Percentiles rank a stretch among this genome's conserved stretches.
Evolutionary conservation across 208 protist species (phyloP).

Genomic region (Leishmania martiniquensis): DNA sequence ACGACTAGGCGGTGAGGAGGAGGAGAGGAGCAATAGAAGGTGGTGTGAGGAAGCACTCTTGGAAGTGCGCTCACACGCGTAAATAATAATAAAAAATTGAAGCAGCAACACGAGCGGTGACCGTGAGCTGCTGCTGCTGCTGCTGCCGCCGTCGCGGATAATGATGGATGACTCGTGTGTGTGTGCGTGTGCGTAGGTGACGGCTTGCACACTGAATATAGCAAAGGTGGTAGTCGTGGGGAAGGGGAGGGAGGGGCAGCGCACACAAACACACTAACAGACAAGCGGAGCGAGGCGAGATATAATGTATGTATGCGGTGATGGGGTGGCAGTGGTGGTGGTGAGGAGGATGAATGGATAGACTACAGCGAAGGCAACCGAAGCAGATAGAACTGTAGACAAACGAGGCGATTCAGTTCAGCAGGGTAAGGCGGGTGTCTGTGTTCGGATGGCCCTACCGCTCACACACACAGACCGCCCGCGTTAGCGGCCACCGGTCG

Average conservation of each 20-base stretch:
- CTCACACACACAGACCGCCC: background rate
- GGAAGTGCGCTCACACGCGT: background rate
- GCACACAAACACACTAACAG: no score
- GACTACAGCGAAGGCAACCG: background rate
- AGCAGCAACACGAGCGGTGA: background rate
- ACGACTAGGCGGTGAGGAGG: no score
- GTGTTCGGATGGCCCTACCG: no score
- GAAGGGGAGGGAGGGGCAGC: background rate
- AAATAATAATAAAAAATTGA: background rate
- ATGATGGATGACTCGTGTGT: no score
- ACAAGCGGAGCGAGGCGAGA: background rate
- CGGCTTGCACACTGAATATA: background rate
- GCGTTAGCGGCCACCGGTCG: background rate
- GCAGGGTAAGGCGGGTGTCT: background rate
- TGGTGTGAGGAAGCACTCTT: background rate
- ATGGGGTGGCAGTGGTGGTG: no score
- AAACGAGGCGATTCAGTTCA: background rate
- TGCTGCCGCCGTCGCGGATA: no score
- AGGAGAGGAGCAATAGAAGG: conserved; percentile 2
- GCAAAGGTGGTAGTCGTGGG: background rate
- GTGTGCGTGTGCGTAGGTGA: background rate
- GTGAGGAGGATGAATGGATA: no score
- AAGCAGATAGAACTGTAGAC: background rate
- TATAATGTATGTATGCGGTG: no score
- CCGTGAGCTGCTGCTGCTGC: background rate